Evolutionary conservation across 495 filamentous ascomycete species (phyloP), one percentile per base, ranked within the genome.

Genomic region (Penicillium pancosmium): DNA sequence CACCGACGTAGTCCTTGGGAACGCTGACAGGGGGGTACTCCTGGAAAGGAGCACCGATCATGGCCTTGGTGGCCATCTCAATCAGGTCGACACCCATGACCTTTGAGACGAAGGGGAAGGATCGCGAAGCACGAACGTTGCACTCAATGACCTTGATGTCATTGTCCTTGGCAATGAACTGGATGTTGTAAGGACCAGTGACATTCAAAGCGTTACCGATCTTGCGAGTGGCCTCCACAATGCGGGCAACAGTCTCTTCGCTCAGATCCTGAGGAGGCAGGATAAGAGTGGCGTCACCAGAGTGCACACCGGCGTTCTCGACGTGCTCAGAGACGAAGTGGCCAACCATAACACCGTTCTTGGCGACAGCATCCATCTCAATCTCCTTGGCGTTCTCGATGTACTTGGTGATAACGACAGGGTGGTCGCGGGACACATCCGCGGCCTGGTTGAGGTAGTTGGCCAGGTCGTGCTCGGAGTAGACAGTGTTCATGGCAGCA

Each of bases 151-250:
- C 94, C 81, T 98, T 98, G 78, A 98, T 98, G 64, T 97, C 94
- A 68, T 98, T 97, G 73, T 98, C 92, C 79, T 98, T 98, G 52
- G 94, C 94, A 65, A 98, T 98, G 78, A 98, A 98, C 73, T 98
- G 94, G 60, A 98, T 98, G 77, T 98, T 98, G 83, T 88, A 97
- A 19, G 94, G 94, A 46, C 94, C 94, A 41, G 94, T 98, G 49
- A 98, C 89, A 66, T 98, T 97, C 21, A 98, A 85, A 27, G 95
- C 94, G 62, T 90, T 87, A 56, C 89, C 94, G 54, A 98, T 98
- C 83, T 97, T 97, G 56, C 90, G 82, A 9, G 94, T 98, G 12
- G 94, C 94, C 67, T 97, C 93, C 71, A 91, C 92, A 51, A 98
- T 97, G 56, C 93, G 84, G 59, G 87, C 78, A 10, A 98, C 90